These are phyloP conservation scores for Truncatella angustata DNA, from an alignment of 2,329 filamentous ascomycete genomes.

Conservation along the genomic window DNA sequence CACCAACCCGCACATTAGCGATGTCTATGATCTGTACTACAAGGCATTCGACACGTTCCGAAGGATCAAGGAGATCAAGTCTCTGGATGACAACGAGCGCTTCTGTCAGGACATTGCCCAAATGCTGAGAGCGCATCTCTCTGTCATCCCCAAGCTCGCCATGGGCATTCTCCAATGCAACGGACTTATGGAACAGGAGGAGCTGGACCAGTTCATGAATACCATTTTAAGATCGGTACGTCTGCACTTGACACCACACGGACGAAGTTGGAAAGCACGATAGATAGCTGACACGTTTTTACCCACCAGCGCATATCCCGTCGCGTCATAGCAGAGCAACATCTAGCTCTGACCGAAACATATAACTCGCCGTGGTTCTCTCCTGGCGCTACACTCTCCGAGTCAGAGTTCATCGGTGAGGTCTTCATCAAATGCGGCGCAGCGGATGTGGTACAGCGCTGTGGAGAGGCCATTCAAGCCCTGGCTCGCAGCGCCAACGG, in stretches of 20 bases:
- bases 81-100: constrained; percentile 82
- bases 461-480: constrained; percentile 71
- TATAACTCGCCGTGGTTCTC: constrained; percentile 91
- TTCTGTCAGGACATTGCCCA: constrained; percentile 79
- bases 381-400: constrained; percentile 69
- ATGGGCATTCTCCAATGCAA: constrained; percentile 93
- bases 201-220: constrained; percentile 94
- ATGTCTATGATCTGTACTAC: constrained; percentile 97
- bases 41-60: constrained; percentile 92
- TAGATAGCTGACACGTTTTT: neutral
- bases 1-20: constrained; percentile 88
- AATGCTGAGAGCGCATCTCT: constrained; percentile 82
- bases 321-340: constrained; percentile 95
- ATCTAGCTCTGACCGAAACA: constrained; percentile 90
- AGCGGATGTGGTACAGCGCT: constrained; percentile 81
- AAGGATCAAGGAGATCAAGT: constrained; percentile 78
- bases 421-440: constrained; percentile 93
- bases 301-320: constrained; percentile 76
- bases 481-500: constrained; percentile 76
- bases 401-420: constrained; percentile 87
- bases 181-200: constrained; percentile 73
- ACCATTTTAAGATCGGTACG: constrained; percentile 83
- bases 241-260: constrained; percentile 5
- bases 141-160: constrained; percentile 89
- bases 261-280: neutral